Evolutionary conservation across 2,329 filamentous ascomycete genomes (phyloP).

Genomic region (Aschersonia sp.): DNA sequence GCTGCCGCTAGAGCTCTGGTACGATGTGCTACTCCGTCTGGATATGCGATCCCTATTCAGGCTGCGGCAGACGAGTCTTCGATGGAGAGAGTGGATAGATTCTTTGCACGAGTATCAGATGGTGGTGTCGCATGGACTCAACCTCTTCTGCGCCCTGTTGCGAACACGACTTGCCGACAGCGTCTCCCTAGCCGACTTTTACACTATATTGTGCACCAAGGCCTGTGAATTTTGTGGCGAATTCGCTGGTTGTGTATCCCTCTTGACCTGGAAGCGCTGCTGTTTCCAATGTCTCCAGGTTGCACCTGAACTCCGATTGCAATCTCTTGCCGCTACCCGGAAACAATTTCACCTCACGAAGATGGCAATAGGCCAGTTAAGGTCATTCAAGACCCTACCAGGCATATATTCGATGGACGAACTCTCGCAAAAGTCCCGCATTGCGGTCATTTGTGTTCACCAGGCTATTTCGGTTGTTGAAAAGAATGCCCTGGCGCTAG

Average conservation of each 20-base stretch:
- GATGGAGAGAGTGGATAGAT: conserved; percentile 10
- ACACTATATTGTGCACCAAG: conserved; percentile 11
- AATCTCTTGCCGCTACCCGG: conserved; percentile 6
- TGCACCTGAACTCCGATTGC: conserved; percentile 9
- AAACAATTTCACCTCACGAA: conserved; percentile 10
- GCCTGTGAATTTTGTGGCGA: conserved; percentile 11
- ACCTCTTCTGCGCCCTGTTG: conserved; percentile 16
- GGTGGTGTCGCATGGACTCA: conserved; percentile 10
- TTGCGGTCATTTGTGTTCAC: conserved; percentile 8
- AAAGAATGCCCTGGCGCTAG: conserved; percentile 4
- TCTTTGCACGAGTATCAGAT: conserved; percentile 11
- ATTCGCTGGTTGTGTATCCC: conserved; percentile 11
- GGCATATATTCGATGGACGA: conserved; percentile 8
- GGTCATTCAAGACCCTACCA: conserved; percentile 11
- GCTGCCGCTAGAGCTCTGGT: conserved; percentile 17
- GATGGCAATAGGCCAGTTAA: conserved; percentile 7
- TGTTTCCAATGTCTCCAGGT: conserved; percentile 13
- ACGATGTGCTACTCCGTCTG: conserved; percentile 11
- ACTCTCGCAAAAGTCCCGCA: conserved; percentile 6
- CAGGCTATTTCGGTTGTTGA: conserved; percentile 7
- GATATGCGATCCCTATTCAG: conserved; percentile 17
- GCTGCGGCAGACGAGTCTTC: conserved; percentile 14
- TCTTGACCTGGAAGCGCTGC: conserved; percentile 13
- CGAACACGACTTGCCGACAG: conserved; percentile 10
- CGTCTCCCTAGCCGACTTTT: conserved; percentile 11